Base-by-base conservation (phyloP, 1,284 basidiomycete species). In the Cystobasidium sp. region DNA sequence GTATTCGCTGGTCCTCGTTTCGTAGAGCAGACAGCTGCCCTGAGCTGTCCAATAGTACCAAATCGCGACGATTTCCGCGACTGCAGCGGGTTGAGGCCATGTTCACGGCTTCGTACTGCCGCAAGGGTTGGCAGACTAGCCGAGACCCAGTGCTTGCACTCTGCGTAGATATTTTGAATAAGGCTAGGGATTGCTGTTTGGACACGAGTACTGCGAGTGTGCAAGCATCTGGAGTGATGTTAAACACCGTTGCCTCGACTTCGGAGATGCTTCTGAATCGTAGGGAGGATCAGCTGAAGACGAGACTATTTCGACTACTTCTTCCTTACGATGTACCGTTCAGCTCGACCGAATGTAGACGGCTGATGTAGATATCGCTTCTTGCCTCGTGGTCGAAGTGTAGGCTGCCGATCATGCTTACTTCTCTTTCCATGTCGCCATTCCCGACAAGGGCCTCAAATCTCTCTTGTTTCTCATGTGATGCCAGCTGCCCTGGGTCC, bases 371-470 rank as follows among this genome's bases (percentile, higher is more conserved):
- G 8, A 73, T 49, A 20, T 66, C 70, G 52, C 62, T 66, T 7
- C 14, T 20, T 4, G 44, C 9, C 6, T 73, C 47, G 10, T 31
- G 51, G 24, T 55, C n/a, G 20, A 53, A 31, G 7, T 22, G n/a
- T 83, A 70, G 8, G 81, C 81, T 76, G 81, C 78, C 75, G 82
- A 76, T 43, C 80, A 84, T 81, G 3, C 83, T 84, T 10, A 83
- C 84, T 70, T 84, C 84, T 47, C 82, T 81, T 64, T 88, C 88
- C 87, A 91, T 88, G 69, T 88, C 85, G 1, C 86, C 86, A 78
- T 88, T 85, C 8, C 78, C 77, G 18, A 75, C 75, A 75, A 63
- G 41, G 44, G 56, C 88, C 86, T 47, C 85, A 82, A 0, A 7
- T 80, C 77, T 46, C 86, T 86, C 24, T 82, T 78, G 75, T 78